Conservation (phyloP, 495 filamentous ascomycete species). For the Penicillium mononematosum region DNA sequence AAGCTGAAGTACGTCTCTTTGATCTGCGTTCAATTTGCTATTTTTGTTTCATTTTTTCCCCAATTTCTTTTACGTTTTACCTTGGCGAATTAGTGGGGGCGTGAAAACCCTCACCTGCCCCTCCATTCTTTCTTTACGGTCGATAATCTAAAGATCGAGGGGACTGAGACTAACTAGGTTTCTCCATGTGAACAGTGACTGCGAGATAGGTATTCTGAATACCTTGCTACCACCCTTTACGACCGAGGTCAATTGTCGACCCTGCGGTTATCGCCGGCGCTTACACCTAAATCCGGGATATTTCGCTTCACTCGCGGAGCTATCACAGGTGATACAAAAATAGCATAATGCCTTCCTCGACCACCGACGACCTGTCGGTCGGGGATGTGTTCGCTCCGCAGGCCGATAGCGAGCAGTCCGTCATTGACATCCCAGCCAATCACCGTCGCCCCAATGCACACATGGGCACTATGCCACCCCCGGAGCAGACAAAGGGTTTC, state of each 20-base stretch:
- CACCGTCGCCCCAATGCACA: constrained; percentile 29
- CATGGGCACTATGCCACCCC: constrained; percentile 34
- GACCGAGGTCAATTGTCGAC: constrained; percentile 23
- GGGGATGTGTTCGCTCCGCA: constrained; percentile 48
- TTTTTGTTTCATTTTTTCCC: background rate
- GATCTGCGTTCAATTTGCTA: background rate
- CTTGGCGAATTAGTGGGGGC: constrained; percentile 21
- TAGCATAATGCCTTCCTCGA: constrained; percentile 26
- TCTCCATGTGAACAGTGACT: constrained; percentile 17
- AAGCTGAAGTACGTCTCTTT: constrained; percentile 21
- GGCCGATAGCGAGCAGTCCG: constrained; percentile 37
- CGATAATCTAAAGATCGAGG: constrained; percentile 6
- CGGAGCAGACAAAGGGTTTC: constrained; percentile 20
- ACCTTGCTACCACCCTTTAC: constrained; percentile 21
- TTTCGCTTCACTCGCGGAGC: constrained; percentile 1
- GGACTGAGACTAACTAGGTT: constrained; percentile 16
- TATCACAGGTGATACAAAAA: background rate
- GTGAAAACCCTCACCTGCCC: constrained; percentile 26
- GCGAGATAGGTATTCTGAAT: constrained; percentile 20
- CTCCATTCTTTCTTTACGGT: constrained; percentile 15
- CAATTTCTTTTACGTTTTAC: constrained; percentile 8
- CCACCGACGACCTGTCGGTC: constrained; percentile 43
- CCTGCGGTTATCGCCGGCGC: constrained; percentile 14
- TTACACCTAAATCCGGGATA: background rate
- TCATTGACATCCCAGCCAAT: constrained; percentile 27